phyloP scores from a whole-genome alignment of 177 flowering plant species.

The Tripterygium wilfordii region DNA sequence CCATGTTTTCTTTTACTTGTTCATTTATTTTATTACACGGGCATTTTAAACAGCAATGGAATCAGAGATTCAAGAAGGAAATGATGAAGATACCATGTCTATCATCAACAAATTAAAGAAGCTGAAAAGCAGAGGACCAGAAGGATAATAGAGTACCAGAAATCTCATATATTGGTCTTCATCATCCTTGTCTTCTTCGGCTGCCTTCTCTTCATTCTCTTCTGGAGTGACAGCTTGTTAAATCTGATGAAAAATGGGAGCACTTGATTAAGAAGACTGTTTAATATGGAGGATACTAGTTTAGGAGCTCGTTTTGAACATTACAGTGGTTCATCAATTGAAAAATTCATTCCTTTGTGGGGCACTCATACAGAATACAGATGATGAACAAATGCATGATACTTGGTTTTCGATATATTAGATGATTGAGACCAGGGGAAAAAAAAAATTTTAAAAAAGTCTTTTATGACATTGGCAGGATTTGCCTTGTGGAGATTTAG shows the following conservation, averaged over 20 bases:
- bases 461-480: conserved; percentile 50
- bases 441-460: conserved; percentile 30
- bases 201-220: conserved; percentile 27
- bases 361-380: conserved; percentile 48
- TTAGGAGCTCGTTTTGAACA: conserved; percentile 31
- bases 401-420: conserved; percentile 46
- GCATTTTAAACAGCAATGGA: no score
- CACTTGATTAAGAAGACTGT: conserved; percentile 51
- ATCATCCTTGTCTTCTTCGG: conserved; percentile 19
- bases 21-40: no score
- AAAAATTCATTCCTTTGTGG: conserved; percentile 48
- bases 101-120: conserved; percentile 19
- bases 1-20: no score
- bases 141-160: conserved; percentile 44
- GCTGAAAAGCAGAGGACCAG: conserved; percentile 37
- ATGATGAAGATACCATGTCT: conserved; percentile 18
- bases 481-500: conserved; percentile 29
- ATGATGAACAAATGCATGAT: conserved; percentile 25
- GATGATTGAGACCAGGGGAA: conserved; percentile 5
- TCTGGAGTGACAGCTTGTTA: conserved; percentile 38
- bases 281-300: conserved; percentile 67
- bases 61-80: conserved; percentile 25
- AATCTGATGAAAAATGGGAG: conserved; percentile 54
- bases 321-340: conserved; percentile 50
- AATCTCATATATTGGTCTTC: conserved; percentile 31